These are phyloP conservation scores for Raffaelea ambrosiae DNA, from an alignment of 2,329 filamentous ascomycete genomes.

Conservation along the genomic window DNA sequence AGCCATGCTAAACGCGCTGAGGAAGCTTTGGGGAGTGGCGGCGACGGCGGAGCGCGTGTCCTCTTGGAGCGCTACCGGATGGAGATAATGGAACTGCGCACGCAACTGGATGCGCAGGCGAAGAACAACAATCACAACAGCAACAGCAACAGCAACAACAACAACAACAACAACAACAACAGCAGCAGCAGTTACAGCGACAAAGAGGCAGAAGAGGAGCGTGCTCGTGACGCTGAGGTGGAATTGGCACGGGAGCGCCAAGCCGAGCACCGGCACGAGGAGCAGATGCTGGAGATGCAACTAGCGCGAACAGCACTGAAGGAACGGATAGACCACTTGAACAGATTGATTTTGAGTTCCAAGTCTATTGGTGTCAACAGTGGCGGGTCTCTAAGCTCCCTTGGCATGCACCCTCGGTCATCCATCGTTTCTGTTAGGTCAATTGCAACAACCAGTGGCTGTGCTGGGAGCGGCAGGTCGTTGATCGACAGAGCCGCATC, in stretches of 20 bases:
- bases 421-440: conserved; percentile 37
- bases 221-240: conserved; percentile 56
- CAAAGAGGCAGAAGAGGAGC: conserved; percentile 52
- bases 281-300: conserved; percentile 98
- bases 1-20: conserved; percentile 94
- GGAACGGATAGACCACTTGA: conserved; percentile 94
- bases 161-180: not conserved
- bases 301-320: conserved; percentile 90
- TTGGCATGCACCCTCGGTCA: conserved; percentile 58
- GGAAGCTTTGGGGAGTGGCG: conserved; percentile 70
- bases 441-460: conserved; percentile 44
- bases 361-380: conserved; percentile 91
- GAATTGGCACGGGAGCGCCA: conserved; percentile 70
- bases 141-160: not conserved
- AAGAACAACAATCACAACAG: conserved; percentile 52
- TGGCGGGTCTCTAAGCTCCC: conserved; percentile 60
- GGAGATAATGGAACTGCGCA: conserved; percentile 77
- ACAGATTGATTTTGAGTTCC: conserved; percentile 87
- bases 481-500: conserved; percentile 58
- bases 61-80: conserved; percentile 87
- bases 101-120: conserved; percentile 75
- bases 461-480: conserved; percentile 26
- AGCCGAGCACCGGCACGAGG: conserved; percentile 79
- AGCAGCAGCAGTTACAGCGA: not conserved
- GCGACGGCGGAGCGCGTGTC: conserved; percentile 80